These are phyloP conservation scores for Magnolia officinalis DNA, from an alignment of 164 flowering plant genomes.

Conservation along the genomic window DNA sequence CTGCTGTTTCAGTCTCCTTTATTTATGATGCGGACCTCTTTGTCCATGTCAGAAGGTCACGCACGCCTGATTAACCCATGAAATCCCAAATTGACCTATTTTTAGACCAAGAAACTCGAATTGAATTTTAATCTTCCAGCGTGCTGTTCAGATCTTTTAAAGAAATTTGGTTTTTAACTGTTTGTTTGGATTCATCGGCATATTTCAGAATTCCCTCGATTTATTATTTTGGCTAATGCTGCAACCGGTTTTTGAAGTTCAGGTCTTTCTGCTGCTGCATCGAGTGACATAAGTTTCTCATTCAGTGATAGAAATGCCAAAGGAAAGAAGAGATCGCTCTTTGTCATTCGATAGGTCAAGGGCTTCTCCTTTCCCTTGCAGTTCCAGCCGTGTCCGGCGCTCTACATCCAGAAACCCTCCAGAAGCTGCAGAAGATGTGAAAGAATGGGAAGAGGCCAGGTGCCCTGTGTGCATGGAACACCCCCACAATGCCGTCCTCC, in stretches of 20 bases:
- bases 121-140: neutral
- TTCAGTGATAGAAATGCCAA: slow-evolving; percentile 46
- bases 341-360: slow-evolving; percentile 46
- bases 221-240: neutral
- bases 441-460: slow-evolving; percentile 87
- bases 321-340: slow-evolving; percentile 67
- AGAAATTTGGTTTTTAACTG: neutral
- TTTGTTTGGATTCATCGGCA: neutral
- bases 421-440: slow-evolving; percentile 38
- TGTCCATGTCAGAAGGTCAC: too few species aligned
- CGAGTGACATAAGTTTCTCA: neutral
- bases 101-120: neutral
- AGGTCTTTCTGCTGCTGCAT: neutral
- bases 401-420: slow-evolving; percentile 32
- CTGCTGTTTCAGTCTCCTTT: too few species aligned
- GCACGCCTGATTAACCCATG: too few species aligned
- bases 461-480: slow-evolving; percentile 99
- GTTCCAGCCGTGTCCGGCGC: slow-evolving; percentile 38
- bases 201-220: neutral
- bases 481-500: slow-evolving; percentile 90
- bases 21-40: too few species aligned
- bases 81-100: neutral
- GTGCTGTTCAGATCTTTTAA: neutral
- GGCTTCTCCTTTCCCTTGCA: slow-evolving; percentile 61
- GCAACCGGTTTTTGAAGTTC: neutral